phyloP scores from a whole-genome alignment of 2,329 filamentous ascomycete species.

The Fusarium sp. region DNA sequence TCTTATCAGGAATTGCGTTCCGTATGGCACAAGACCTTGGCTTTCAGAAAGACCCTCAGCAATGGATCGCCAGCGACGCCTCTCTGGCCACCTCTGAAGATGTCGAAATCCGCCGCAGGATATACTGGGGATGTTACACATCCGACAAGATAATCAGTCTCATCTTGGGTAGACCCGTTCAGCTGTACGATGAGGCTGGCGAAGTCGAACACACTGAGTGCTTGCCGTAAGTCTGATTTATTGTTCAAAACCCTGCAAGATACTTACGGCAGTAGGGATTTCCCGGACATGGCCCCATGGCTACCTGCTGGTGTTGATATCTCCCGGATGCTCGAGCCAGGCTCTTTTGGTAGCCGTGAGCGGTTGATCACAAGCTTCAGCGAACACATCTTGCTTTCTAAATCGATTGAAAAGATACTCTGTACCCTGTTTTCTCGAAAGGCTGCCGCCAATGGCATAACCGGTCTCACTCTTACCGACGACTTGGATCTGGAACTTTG shows the following conservation, averaged over 20 bases:
- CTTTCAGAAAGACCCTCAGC: neutral
- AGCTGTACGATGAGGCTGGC: neutral
- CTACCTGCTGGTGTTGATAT: neutral
- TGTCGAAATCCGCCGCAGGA: neutral
- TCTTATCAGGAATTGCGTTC: neutral
- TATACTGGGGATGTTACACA: neutral
- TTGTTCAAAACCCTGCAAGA: neutral
- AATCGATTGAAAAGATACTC: neutral
- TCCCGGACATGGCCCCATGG: neutral
- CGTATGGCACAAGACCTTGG: neutral
- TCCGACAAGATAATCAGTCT: slow-evolving; percentile 1
- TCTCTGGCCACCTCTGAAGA: neutral
- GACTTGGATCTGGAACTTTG: slow-evolving; percentile 31
- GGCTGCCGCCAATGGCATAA: neutral
- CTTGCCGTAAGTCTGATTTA: neutral
- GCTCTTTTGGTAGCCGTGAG: neutral
- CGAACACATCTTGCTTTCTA: neutral
- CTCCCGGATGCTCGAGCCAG: neutral
- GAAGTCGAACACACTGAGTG: neutral
- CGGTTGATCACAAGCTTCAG: neutral
- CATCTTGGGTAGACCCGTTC: neutral
- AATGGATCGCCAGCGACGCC: neutral
- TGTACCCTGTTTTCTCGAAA: neutral
- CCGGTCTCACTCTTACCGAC: neutral
- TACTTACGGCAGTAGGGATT: neutral